Evolutionary conservation across 495 filamentous ascomycete genomes (phyloP), one percentile per base, ranked within the genome.

Genomic region (Massariosphaeria phaeospora): DNA sequence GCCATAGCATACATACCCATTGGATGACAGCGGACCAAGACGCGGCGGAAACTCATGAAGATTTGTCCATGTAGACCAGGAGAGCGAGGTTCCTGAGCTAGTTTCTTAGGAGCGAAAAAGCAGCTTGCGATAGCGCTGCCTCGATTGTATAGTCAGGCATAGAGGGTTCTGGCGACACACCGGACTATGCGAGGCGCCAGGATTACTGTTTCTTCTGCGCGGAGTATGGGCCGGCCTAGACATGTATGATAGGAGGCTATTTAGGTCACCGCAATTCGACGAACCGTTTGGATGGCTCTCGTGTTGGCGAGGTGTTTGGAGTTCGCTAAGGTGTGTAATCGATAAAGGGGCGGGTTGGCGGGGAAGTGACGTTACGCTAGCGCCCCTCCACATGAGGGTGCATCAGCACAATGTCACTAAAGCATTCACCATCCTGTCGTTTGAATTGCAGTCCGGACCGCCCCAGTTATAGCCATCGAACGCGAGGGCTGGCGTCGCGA

Each of bases 141-240:
- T 60, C 45, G 20, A 50, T 48, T 63, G 59, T 63, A 63, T 46
- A 54, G 33, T 53, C 41, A 15, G 29, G 9, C 26, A 57, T 62
- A 63, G 49, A 63, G 54, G 54, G 45, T 29, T 43, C n/a, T 29
- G 12, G 38, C 11, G 56, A 35, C 48, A 54, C 44, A 54, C 26
- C 40, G 48, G 48, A 48, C 47, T 39, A 52, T 45, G 46, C 9
- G 20, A 52, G 59, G 59, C 59, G 59, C 53, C 23, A 12, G 45
- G 47, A 41, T 34, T 40, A 21, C 48, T 42, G n/a, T 29, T 24
- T 21, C 33, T 43, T 40, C 20, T 12, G 7, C n/a, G 27, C 20
- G 0, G 47, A 25, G 18, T n/a, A 20, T 46, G 39, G 46, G 45
- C 20, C n/a, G 51, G 47, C 18, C 36, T 25, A 40, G 20, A 40